Conservation (phyloP, 208 protist species). For the Leishmania major region DNA sequence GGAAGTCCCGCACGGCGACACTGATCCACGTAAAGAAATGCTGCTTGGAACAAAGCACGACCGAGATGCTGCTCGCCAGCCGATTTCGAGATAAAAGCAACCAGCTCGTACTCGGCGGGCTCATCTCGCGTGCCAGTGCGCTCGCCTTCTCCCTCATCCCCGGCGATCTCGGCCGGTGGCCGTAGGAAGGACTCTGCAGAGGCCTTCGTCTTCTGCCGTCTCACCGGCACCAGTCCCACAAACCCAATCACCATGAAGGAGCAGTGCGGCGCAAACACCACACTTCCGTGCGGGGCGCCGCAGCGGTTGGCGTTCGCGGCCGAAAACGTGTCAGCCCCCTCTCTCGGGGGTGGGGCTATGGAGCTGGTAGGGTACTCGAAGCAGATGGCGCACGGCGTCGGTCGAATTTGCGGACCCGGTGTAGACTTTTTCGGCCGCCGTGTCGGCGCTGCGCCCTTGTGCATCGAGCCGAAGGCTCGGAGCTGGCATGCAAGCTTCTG, state of each 20-base stretch:
- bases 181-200: background rate
- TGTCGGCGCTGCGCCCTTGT: background rate
- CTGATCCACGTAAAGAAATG: constrained; percentile 42
- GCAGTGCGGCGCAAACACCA: constrained; percentile 14
- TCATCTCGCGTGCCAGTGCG: background rate
- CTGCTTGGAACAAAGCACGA: constrained; percentile 43
- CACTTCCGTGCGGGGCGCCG: constrained; percentile 20
- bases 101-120: constrained; percentile 19
- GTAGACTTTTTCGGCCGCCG: background rate
- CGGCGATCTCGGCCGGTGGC: constrained; percentile 12
- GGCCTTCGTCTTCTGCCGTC: background rate
- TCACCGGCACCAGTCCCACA: constrained; percentile 26
- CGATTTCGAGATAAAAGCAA: constrained; percentile 55
- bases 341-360: constrained; percentile 24
- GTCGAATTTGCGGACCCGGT: constrained; percentile 17
- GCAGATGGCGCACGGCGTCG: constrained; percentile 45
- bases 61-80: constrained; percentile 49
- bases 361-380: constrained; percentile 38
- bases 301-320: background rate
- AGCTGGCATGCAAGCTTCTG: background rate
- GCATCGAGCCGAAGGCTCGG: background rate
- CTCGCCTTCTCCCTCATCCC: background rate
- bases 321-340: constrained; percentile 9
- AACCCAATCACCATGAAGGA: constrained; percentile 28
- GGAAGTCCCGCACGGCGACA: constrained; percentile 23